These are phyloP conservation scores for Nicotiana paniculata DNA, from an alignment of 257 asterid species.

Conservation along the genomic window DNA sequence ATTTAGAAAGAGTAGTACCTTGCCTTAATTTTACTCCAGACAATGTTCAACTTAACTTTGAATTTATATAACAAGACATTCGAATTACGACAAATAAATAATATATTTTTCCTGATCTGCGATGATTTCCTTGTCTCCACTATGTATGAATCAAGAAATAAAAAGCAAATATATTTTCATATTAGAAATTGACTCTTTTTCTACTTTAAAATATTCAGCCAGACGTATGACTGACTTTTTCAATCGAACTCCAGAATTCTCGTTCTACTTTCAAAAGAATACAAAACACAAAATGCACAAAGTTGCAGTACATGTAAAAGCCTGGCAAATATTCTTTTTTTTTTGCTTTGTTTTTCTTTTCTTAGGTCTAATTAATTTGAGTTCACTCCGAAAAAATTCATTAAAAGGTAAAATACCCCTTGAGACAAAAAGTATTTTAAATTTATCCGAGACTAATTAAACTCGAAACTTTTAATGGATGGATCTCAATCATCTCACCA, in stretches of 20 bases:
- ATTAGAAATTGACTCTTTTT: background rate
- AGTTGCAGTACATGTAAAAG: background rate
- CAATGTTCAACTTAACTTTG: background rate
- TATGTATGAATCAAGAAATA: background rate
- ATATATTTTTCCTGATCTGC: background rate
- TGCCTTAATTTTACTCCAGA: background rate
- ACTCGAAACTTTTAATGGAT: background rate
- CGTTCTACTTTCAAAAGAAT: background rate
- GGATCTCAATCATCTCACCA: background rate
- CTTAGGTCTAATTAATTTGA: too few species aligned
- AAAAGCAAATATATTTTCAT: background rate
- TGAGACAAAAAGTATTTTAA: background rate
- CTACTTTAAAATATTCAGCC: background rate
- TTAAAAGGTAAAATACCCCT: background rate
- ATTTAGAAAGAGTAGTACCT: background rate
- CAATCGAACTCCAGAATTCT: background rate
- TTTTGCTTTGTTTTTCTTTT: too few species aligned
- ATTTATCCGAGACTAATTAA: background rate
- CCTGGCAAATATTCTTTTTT: background rate
- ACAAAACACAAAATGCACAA: conserved; percentile 1
- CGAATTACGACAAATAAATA: background rate
- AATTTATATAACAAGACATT: background rate
- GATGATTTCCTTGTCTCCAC: background rate
- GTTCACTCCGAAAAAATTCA: background rate
- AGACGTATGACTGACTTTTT: background rate